phyloP scores from a whole-genome alignment of 176 grass and related monocot species.

The Areca catechu region DNA sequence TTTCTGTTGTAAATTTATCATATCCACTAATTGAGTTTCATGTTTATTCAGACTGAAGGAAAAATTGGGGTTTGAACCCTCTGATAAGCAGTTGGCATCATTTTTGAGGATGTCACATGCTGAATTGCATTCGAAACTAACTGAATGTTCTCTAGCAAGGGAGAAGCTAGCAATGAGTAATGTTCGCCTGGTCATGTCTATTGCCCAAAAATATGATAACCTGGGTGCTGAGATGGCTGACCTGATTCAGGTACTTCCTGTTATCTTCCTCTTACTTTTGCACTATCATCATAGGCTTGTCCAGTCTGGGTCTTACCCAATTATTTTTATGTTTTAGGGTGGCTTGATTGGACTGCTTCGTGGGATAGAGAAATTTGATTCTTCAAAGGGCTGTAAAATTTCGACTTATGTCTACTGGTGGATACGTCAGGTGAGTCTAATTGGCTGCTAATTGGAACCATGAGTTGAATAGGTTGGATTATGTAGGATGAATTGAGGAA shows the following conservation, averaged over 20 bases:
- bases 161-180: slow-evolving; percentile 93
- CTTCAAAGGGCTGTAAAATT: slow-evolving; percentile 75
- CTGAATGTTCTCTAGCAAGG: slow-evolving; percentile 63
- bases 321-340: slow-evolving; percentile 28
- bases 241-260: slow-evolving; percentile 69
- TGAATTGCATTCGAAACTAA: slow-evolving; percentile 52
- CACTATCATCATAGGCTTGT: too few species aligned
- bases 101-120: slow-evolving; percentile 47
- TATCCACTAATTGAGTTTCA: not conserved
- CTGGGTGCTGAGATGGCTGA: slow-evolving; percentile 76
- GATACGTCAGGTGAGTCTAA: slow-evolving; percentile 76
- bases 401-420: slow-evolving; percentile 99
- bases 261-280: not conserved
- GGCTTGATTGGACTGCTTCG: slow-evolving; percentile 84
- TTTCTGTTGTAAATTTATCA: not conserved
- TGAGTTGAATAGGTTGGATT: too few species aligned
- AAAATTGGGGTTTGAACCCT: slow-evolving; percentile 74
- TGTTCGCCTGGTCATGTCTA: slow-evolving; percentile 90
- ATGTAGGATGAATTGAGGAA: too few species aligned
- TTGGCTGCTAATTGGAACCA: too few species aligned
- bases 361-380: slow-evolving; percentile 93
- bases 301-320: too few species aligned
- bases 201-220: slow-evolving; percentile 93
- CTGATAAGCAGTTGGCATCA: slow-evolving; percentile 54
- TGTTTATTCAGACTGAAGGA: slow-evolving; percentile 55